Conservation (phyloP, 2,329 filamentous ascomycete species). For the Neonectria hederae region DNA sequence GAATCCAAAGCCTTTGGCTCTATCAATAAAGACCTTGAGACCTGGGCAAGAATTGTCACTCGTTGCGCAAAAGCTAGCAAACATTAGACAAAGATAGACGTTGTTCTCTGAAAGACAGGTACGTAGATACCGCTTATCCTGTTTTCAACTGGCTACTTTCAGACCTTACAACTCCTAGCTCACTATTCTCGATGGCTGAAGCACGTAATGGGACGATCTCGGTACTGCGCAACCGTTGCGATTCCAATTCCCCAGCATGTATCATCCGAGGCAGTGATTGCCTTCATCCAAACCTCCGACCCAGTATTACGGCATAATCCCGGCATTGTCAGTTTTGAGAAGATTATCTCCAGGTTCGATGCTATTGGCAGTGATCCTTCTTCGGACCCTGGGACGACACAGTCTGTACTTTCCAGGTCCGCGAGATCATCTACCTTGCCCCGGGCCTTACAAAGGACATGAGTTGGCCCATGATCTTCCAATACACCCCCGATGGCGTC, state of each 20-base stretch:
- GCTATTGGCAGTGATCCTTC: slow-evolving; percentile 49
- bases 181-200: not conserved
- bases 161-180: not conserved
- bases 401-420: slow-evolving; percentile 42
- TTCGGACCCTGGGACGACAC: slow-evolving; percentile 48
- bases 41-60: not conserved
- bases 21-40: not conserved
- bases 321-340: slow-evolving; percentile 46
- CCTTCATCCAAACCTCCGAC: slow-evolving; percentile 50
- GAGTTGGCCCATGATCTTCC: slow-evolving; percentile 53
- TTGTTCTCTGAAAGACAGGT: not conserved
- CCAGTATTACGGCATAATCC: slow-evolving; percentile 53
- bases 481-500: slow-evolving; percentile 50
- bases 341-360: slow-evolving; percentile 43
- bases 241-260: slow-evolving; percentile 51
- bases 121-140: not conserved
- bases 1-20: not conserved
- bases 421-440: slow-evolving; percentile 44
- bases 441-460: slow-evolving; percentile 50
- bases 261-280: slow-evolving; percentile 47
- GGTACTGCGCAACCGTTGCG: slow-evolving; percentile 35
- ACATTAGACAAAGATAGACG: not conserved
- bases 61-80: not conserved
- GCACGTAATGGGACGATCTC: slow-evolving; percentile 2
- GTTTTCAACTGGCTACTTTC: not conserved